Conservation (phyloP, 441 rosid species). For the Brassica balearica region DNA sequence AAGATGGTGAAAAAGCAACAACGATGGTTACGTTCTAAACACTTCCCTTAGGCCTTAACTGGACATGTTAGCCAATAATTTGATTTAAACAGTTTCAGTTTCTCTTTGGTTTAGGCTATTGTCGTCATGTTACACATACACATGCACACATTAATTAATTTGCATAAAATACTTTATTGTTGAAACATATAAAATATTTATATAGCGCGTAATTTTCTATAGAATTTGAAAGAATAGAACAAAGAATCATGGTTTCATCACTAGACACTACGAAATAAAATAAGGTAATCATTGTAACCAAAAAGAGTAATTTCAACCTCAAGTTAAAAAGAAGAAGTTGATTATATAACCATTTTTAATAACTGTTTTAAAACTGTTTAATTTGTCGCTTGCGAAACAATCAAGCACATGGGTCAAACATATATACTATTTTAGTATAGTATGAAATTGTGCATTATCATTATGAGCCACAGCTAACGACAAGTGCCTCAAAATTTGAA, state of each 20-base stretch:
- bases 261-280: slow-evolving; percentile 35
- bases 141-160: neutral
- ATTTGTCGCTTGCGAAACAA: slow-evolving; percentile 63
- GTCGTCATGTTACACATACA: slow-evolving; percentile 35
- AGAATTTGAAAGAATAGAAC: slow-evolving; percentile 19
- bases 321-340: slow-evolving; percentile 42
- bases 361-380: slow-evolving; percentile 25
- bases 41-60: neutral
- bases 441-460: slow-evolving; percentile 15
- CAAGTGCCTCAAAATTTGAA: slow-evolving; percentile 28
- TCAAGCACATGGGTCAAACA: slow-evolving; percentile 41
- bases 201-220: slow-evolving; percentile 12
- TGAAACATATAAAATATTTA: slow-evolving; percentile 11
- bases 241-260: slow-evolving; percentile 36
- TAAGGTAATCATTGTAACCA: slow-evolving; percentile 61
- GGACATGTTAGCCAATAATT: slow-evolving; percentile 9
- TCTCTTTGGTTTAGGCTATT: neutral
- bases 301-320: slow-evolving; percentile 71
- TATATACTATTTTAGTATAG: slow-evolving; percentile 17
- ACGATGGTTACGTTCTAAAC: neutral
- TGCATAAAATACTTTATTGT: neutral
- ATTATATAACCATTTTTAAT: slow-evolving; percentile 23
- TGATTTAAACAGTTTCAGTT: slow-evolving; percentile 12
- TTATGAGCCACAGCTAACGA: slow-evolving; percentile 25
- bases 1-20: too few species aligned